phyloP scores from a whole-genome alignment of 2,329 filamentous ascomycete genomes.

The Curvularia verruculosa region DNA sequence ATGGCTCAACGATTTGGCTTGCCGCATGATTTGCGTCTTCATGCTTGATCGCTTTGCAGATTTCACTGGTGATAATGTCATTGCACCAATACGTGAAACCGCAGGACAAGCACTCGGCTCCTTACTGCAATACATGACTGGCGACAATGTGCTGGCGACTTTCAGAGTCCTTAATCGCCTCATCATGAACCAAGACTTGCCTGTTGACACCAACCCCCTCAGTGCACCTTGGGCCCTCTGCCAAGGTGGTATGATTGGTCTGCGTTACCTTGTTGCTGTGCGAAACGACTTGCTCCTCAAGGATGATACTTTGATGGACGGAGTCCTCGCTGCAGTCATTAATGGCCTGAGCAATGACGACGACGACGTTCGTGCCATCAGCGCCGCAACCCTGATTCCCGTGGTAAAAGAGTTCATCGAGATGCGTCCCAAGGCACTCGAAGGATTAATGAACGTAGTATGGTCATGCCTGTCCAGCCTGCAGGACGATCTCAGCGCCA shows the following conservation, averaged over 20 bases:
- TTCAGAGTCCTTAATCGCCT: constrained; percentile 86
- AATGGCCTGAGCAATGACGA: constrained; percentile 89
- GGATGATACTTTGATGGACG: constrained; percentile 86
- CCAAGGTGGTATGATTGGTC: constrained; percentile 96
- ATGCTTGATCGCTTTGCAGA: constrained; percentile 98
- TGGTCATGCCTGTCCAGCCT: constrained; percentile 97
- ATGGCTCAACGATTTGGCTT: constrained; percentile 96
- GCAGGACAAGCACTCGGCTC: constrained; percentile 93
- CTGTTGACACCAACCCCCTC: constrained; percentile 58
- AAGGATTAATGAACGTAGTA: constrained; percentile 87
- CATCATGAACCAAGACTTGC: constrained; percentile 82
- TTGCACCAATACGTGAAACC: constrained; percentile 93
- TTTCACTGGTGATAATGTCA: constrained; percentile 95
- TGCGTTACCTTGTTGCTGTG: constrained; percentile 93
- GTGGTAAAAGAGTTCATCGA: constrained; percentile 95
- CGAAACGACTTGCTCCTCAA: constrained; percentile 88
- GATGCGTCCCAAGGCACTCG: constrained; percentile 77
- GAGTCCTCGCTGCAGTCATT: constrained; percentile 90
- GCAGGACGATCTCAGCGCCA: constrained; percentile 96
- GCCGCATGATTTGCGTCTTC: constrained; percentile 90
- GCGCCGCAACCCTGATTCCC: constrained; percentile 94
- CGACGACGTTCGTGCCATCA: constrained; percentile 95
- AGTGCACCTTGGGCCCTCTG: constrained; percentile 87
- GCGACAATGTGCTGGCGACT: constrained; percentile 78
- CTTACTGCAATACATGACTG: constrained; percentile 80